Percentiles rank a stretch among this genome's conserved stretches.
Evolutionary conservation across 441 rosid genomes (phyloP).

Genomic region (Populus hybrid): DNA sequence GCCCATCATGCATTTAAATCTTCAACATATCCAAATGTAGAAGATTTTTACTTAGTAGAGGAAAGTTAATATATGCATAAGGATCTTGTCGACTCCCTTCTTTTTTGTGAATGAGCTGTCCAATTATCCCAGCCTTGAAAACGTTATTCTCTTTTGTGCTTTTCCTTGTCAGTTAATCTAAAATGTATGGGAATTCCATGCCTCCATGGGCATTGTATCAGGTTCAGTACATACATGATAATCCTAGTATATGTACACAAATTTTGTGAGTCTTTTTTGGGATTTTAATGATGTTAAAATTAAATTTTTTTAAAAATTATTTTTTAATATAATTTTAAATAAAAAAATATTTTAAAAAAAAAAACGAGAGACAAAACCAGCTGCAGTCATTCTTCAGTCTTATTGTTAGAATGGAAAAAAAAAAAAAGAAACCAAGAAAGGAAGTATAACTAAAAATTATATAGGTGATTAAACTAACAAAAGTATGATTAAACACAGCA

Average conservation of each 20-base stretch:
- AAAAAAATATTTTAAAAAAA: too few species aligned
- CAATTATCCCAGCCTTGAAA: too few species aligned
- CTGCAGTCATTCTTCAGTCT: background rate
- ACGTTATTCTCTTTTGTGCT: too few species aligned
- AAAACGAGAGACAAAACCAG: slow-evolving; percentile 15
- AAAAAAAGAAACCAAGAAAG: background rate
- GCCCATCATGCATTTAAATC: background rate
- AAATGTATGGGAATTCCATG: background rate
- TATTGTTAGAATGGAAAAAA: background rate
- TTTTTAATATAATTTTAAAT: too few species aligned
- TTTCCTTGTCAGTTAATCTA: background rate
- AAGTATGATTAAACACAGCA: background rate
- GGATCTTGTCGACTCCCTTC: background rate
- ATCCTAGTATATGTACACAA: background rate
- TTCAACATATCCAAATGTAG: background rate
- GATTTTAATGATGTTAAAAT: too few species aligned
- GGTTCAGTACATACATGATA: background rate
- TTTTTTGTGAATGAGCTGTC: background rate
- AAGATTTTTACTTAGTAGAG: background rate
- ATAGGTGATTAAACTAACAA: background rate
- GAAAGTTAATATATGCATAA: background rate
- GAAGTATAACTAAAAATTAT: background rate
- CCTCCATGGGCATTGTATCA: background rate
- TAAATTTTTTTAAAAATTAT: too few species aligned
- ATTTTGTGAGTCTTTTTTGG: background rate